Evolutionary conservation across 345 rosid species (phyloP).

Genomic region (Heritiera littoralis): DNA sequence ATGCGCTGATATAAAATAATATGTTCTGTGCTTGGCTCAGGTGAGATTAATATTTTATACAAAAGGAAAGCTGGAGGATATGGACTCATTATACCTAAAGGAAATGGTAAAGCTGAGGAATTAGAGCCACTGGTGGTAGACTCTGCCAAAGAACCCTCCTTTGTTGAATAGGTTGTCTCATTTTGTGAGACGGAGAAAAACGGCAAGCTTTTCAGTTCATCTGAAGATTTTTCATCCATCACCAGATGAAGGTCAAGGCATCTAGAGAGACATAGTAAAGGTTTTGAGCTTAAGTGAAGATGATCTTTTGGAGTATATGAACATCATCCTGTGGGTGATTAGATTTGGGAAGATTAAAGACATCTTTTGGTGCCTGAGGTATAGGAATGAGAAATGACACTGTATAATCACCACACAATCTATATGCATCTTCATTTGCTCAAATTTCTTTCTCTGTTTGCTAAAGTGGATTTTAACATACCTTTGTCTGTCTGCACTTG

Average conservation of each 20-base stretch:
- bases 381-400: background rate
- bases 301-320: slow-evolving; percentile 17
- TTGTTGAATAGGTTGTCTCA: slow-evolving; percentile 41
- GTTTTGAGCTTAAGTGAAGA: background rate
- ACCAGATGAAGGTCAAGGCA: slow-evolving; percentile 18
- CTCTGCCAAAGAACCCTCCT: slow-evolving; percentile 52
- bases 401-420: background rate
- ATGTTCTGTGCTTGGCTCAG: slow-evolving; percentile 38
- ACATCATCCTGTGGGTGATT: background rate
- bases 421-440: background rate
- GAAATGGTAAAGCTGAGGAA: slow-evolving; percentile 53
- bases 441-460: background rate
- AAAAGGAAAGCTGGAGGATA: slow-evolving; percentile 87
- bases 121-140: slow-evolving; percentile 61
- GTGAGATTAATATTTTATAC: slow-evolving; percentile 87
- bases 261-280: slow-evolving; percentile 9
- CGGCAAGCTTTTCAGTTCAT: background rate
- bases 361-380: background rate
- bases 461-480: background rate
- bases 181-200: background rate
- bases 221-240: slow-evolving; percentile 22
- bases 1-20: background rate
- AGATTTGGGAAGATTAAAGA: slow-evolving; percentile 8
- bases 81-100: slow-evolving; percentile 84
- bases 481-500: background rate